Evolutionary conservation across 139 green algal genomes (phyloP), one percentile per base, ranked within the genome.

Genomic region (Helicosporidium sp.): DNA sequence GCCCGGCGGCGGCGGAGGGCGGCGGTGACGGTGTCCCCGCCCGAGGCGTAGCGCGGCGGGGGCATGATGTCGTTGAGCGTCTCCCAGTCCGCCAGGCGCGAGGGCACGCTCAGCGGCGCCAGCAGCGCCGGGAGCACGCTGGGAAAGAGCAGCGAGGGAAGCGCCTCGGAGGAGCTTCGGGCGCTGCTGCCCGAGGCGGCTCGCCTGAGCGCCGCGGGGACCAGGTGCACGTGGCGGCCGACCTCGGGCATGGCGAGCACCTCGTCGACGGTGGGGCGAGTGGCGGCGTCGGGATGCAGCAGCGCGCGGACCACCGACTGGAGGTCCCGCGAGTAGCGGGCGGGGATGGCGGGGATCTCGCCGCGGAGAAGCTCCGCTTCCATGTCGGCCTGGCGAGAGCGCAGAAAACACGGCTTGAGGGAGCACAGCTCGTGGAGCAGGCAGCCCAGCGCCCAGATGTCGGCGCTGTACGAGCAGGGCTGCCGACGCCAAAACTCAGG

Each of bases 371-470:
- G 27, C 6, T 34, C 8, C 1, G 36, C 48, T 4, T 23, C 13
- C 10, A 54, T 46, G 24, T 54, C 48, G 20, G 25, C 8, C 25
- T 25, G 35, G 24, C 26, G 28, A 6, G 35, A 26, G 10, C 34
- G 24, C 39, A 55, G 37, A 40, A 55, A 55, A 12, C 48, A 40
- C 26, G 49, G 49, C 26, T 26, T 25, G 10, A 43, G 39, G 3
- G 49, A 26, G 39, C 49, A 55, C 37, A 89, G 82, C 71, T 93
- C 83, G 57, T 84, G 87, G 33, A 93, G 70, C 19, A 86, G 29
- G 48, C 75, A 87, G 6, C 83, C 83, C 29, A 91, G 58, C 1
- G 72, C 76, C 77, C 78, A 93, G 5, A 82, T 49, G 65, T 91
- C 83, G 24, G 62, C 72, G 3, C 68, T 70, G 57, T 77, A 86